Percentiles rank a stretch among this genome's conserved stretches.
Evolutionary conservation across 1,139 yeast genomes (phyloP).

Genomic region (Debaryomycetaceae sp.): DNA sequence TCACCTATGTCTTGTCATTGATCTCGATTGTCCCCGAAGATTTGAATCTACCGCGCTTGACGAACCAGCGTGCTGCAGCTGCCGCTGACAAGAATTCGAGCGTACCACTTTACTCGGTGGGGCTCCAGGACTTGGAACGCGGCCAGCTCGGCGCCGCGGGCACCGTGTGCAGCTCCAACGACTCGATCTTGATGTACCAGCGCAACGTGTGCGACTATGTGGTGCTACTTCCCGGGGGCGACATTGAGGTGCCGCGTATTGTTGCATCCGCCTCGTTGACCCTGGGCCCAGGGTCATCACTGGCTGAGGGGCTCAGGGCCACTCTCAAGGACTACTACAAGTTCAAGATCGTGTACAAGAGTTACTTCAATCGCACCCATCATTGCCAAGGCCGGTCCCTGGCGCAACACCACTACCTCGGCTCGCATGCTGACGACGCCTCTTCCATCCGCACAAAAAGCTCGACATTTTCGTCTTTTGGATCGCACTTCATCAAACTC

Average conservation of each 20-base stretch:
- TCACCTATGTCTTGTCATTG: conserved; percentile 33
- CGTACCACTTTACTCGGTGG: conserved; percentile 59
- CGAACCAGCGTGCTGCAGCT: neutral
- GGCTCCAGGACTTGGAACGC: conserved; percentile 50
- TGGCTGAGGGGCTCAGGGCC: conserved; percentile 16
- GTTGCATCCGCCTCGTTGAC: conserved; percentile 4
- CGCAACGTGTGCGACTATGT: conserved; percentile 51
- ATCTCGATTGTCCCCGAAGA: conserved; percentile 35
- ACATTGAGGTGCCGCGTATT: conserved; percentile 13
- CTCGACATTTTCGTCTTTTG: conserved; percentile 13
- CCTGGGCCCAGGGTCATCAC: conserved; percentile 4
- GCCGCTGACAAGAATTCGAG: conserved; percentile 20
- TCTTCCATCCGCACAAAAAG: conserved; percentile 20
- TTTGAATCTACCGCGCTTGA: conserved; percentile 12
- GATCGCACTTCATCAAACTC: conserved; percentile 6
- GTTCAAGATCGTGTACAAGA: conserved; percentile 31
- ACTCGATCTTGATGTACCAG: conserved; percentile 60
- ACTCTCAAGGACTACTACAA: conserved; percentile 36
- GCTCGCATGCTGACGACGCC: too few relatives aligned
- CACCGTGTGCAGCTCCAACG: conserved; percentile 67
- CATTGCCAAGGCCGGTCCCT: neutral
- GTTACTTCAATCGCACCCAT: conserved; percentile 14
- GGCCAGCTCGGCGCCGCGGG: conserved; percentile 22
- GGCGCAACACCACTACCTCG: neutral
- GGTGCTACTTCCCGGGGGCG: conserved; percentile 26